phyloP scores from a whole-genome alignment of 2,329 filamentous ascomycete genomes.

The Clarireedia paspali region DNA sequence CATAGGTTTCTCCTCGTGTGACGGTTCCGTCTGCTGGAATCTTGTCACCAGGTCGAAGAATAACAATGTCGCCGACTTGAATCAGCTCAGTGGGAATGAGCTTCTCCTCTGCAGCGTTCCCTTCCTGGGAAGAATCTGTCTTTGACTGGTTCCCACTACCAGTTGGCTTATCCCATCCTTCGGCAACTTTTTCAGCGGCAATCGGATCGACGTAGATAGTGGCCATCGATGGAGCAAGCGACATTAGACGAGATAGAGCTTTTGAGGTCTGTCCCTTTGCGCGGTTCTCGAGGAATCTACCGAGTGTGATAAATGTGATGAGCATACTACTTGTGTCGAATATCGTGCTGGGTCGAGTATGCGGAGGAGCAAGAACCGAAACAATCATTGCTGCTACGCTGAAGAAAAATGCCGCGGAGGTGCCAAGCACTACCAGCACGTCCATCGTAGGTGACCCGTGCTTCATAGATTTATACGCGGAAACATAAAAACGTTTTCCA shows the following conservation, averaged over 20 bases:
- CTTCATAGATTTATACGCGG: slow-evolving; percentile 86
- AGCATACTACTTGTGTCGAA: slow-evolving; percentile 99
- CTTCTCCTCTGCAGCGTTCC: slow-evolving; percentile 68
- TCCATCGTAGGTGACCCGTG: slow-evolving; percentile 96
- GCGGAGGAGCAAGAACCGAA: slow-evolving; percentile 66
- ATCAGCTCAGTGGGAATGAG: slow-evolving; percentile 90
- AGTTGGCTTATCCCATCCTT: slow-evolving; percentile 56
- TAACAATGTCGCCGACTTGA: slow-evolving; percentile 86
- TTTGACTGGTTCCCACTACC: slow-evolving; percentile 37
- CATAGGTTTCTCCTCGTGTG: slow-evolving; percentile 82
- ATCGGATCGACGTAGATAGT: slow-evolving; percentile 95
- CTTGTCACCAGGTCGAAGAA: slow-evolving; percentile 91
- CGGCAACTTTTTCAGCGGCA: slow-evolving; percentile 82
- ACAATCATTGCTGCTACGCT: slow-evolving; percentile 82
- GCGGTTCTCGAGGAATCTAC: slow-evolving; percentile 85
- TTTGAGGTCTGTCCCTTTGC: slow-evolving; percentile 96
- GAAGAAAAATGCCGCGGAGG: slow-evolving; percentile 93
- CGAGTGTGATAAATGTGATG: slow-evolving; percentile 88
- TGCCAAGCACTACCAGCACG: slow-evolving; percentile 87
- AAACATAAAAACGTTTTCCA: slow-evolving; percentile 86
- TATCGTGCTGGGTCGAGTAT: slow-evolving; percentile 75
- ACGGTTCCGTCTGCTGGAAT: slow-evolving; percentile 88
- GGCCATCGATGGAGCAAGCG: slow-evolving; percentile 89
- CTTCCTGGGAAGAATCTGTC: slow-evolving; percentile 35
- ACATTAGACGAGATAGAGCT: slow-evolving; percentile 90